Evolutionary conservation across 139 green algal genomes (phyloP).

Genomic region (Coccomyxa sp.): DNA sequence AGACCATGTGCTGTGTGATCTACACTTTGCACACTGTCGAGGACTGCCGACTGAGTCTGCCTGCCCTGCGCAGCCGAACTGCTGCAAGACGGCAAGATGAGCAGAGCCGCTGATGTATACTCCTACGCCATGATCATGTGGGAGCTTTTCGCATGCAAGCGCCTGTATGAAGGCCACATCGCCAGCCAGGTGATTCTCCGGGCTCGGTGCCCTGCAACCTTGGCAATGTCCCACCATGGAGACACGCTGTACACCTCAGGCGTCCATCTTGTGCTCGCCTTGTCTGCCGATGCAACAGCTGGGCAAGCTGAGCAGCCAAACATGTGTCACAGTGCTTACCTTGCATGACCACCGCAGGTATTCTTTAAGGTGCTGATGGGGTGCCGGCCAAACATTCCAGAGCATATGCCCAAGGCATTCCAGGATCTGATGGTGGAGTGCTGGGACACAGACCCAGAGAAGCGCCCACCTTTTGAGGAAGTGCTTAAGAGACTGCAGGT

Average conservation of each 20-base stretch:
- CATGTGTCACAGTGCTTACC: neutral
- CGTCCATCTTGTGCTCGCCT: too few relatives aligned
- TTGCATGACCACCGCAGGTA: conserved; percentile 6
- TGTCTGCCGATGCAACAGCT: too few relatives aligned
- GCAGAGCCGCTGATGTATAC: conserved; percentile 20
- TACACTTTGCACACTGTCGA: conserved; percentile 5
- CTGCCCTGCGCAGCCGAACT: conserved; percentile 8
- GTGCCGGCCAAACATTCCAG: conserved; percentile 12
- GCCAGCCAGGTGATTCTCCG: neutral
- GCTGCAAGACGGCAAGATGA: conserved; percentile 21
- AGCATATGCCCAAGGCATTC: conserved; percentile 13
- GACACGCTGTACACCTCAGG: too few relatives aligned
- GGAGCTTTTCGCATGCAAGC: neutral
- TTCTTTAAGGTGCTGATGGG: conserved; percentile 28
- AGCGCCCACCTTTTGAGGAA: neutral
- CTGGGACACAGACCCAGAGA: conserved; percentile 21
- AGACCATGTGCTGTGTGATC: conserved; percentile 35
- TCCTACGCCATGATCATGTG: conserved; percentile 28
- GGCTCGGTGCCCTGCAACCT: neutral
- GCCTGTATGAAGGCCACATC: neutral
- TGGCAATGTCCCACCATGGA: neutral
- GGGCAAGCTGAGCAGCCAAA: too few relatives aligned
- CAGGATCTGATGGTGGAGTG: conserved; percentile 24
- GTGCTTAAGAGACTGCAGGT: neutral
- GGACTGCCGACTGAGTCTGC: neutral